Evolutionary conservation across 1,139 yeast species (phyloP).

Genomic region (Yamadazyma aaseri): DNA sequence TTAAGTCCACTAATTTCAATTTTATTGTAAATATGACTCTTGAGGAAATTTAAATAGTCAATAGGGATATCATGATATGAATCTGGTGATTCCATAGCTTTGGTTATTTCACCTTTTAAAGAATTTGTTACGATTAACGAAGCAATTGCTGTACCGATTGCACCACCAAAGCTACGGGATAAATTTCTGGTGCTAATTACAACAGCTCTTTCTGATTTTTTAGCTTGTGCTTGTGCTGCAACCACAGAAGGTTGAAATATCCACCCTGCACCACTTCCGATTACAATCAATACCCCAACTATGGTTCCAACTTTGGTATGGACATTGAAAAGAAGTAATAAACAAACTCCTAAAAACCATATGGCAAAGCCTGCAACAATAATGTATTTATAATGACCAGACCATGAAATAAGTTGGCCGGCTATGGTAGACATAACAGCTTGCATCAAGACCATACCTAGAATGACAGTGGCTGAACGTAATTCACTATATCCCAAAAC

Average conservation of each 20-base stretch:
- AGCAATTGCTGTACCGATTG: conserved; percentile 33
- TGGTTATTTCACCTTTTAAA: conserved; percentile 10
- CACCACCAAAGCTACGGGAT: conserved; percentile 54
- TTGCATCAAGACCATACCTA: conserved; percentile 45
- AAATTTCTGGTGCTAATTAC: conserved; percentile 55
- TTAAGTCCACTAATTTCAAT: conserved; percentile 27
- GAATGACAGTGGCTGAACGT: conserved; percentile 36
- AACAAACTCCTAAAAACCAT: conserved; percentile 43
- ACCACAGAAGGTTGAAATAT: conserved; percentile 44
- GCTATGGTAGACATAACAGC: conserved; percentile 37
- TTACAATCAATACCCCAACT: conserved; percentile 34
- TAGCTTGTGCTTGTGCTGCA: conserved; percentile 54
- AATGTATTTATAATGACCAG: conserved; percentile 44
- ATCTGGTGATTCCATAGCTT: conserved; percentile 10
- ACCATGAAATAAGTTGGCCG: conserved; percentile 42
- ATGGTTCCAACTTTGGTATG: conserved; percentile 30
- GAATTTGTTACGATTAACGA: conserved; percentile 24
- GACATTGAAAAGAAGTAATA: conserved; percentile 35
- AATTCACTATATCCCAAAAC: conserved; percentile 41
- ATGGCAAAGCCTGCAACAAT: conserved; percentile 40
- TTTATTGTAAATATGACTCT: conserved; percentile 30
- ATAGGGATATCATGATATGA: conserved; percentile 14
- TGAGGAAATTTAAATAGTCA: conserved; percentile 21
- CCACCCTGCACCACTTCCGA: conserved; percentile 45
- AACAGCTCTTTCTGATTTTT: conserved; percentile 52